Evolutionary conservation across 148 eudicot species (phyloP).

Genomic region (Selenicereus undatus): DNA sequence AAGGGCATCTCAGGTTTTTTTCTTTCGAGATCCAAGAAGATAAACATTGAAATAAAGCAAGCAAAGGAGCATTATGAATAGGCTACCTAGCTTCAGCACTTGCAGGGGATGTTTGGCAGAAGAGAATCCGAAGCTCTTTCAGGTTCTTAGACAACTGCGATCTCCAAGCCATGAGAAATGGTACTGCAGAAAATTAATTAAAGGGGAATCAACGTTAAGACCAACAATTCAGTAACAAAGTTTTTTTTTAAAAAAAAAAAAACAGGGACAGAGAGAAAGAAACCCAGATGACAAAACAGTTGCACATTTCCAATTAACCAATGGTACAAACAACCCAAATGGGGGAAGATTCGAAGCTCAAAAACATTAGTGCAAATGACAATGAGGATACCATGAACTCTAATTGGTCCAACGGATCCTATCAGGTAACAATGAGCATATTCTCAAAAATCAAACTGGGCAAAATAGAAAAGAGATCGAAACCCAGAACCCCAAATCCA

Average conservation of each 20-base stretch:
- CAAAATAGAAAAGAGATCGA: not conserved
- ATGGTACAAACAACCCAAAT: not conserved
- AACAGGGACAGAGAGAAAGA: not conserved
- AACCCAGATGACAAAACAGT: not conserved
- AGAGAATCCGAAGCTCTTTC: conserved; percentile 85
- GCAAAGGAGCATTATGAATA: not conserved
- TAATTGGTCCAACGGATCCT: not conserved
- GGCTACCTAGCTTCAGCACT: conserved; percentile 78
- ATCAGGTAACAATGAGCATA: not conserved
- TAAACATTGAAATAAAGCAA: not conserved
- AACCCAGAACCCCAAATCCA: not conserved
- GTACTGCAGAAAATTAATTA: conserved; percentile 8
- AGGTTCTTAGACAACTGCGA: conserved; percentile 56
- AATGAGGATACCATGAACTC: not conserved
- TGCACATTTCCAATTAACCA: not conserved
- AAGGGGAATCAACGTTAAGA: conserved; percentile 3
- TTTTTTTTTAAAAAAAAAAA: not conserved
- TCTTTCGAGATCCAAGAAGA: not conserved
- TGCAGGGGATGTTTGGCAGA: conserved; percentile 76
- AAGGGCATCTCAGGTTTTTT: not conserved
- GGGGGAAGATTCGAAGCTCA: not conserved
- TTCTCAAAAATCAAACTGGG: not conserved
- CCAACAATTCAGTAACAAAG: not conserved
- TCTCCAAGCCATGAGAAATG: conserved; percentile 71
- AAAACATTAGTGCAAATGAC: not conserved